A percentile compares a stretch with the other conserved stretches of the same genome.
phyloP scores from a whole-genome alignment of 371 early-diverging fungal species.

The Mortierella sp. region DNA sequence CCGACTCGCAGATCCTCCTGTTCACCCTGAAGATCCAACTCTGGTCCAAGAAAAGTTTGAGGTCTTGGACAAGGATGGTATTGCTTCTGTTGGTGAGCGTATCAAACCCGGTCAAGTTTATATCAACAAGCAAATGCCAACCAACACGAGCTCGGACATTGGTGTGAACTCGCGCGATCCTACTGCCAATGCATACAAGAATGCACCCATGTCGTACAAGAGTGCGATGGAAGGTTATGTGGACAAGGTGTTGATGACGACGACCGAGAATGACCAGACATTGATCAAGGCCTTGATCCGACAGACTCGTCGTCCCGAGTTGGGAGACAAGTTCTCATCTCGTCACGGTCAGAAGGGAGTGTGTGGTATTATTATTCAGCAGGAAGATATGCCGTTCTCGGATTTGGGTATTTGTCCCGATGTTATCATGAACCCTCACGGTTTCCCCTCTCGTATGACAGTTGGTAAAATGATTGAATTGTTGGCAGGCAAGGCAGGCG shows the following conservation, averaged over 20 bases:
- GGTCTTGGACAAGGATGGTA: constrained; percentile 87
- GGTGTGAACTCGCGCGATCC: constrained; percentile 59
- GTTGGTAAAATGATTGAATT: constrained; percentile 99
- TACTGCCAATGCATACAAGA: constrained; percentile 70
- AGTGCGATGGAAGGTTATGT: constrained; percentile 86
- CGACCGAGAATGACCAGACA: constrained; percentile 93
- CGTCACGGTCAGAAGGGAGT: constrained; percentile 99
- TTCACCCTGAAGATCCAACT: constrained; percentile 51
- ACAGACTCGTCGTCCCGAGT: constrained; percentile 97
- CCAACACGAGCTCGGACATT: constrained; percentile 71
- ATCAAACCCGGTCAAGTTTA: constrained; percentile 79
- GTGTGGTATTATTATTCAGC: constrained; percentile 96
- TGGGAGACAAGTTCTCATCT: constrained; percentile 99
- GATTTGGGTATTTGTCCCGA: constrained; percentile 97
- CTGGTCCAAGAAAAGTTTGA: constrained; percentile 65
- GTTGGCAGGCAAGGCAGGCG: constrained; percentile 98
- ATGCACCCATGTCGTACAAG: constrained; percentile 88
- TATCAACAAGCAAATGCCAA: constrained; percentile 91
- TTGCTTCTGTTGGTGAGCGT: constrained; percentile 90
- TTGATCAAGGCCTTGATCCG: constrained; percentile 96
- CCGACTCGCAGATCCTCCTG: constrained; percentile 83
- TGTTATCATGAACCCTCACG: constrained; percentile 99
- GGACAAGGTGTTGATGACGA: constrained; percentile 93
- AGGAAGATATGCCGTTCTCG: constrained; percentile 99
- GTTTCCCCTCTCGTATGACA: constrained; percentile 99